Conservation (phyloP, 306 rosid genomes). For the Argentina anserina region DNA sequence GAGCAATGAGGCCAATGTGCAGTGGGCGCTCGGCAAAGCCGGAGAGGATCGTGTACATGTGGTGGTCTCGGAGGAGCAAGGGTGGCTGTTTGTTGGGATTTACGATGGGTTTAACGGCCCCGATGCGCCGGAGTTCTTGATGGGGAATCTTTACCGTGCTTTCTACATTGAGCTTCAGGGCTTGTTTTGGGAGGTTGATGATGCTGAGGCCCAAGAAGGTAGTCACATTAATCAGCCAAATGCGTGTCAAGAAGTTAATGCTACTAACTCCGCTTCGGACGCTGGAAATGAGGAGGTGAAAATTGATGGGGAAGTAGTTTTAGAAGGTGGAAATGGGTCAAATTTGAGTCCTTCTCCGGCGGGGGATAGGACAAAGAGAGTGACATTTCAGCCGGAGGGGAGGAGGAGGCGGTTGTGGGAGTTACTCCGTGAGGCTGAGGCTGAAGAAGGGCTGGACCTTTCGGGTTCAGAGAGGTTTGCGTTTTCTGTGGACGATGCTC, state of each 20-base stretch:
- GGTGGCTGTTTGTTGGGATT: conserved; percentile 88
- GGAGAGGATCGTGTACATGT: conserved; percentile 96
- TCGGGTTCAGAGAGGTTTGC: conserved; percentile 92
- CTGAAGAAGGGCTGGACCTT: conserved; percentile 80
- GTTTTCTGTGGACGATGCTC: conserved; percentile 85
- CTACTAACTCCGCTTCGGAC: conserved; percentile 14
- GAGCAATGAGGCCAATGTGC: conserved; percentile 52
- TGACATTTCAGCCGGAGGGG: conserved; percentile 39
- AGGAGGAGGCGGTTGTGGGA: conserved; percentile 78
- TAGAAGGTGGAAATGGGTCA: conserved; percentile 22
- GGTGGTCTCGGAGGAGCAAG: conserved; percentile 84
- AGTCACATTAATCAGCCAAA: conserved; percentile 17
- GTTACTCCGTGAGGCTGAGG: conserved; percentile 70
- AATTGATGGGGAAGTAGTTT: conserved; percentile 15
- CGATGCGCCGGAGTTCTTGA: conserved; percentile 82
- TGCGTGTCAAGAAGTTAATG: conserved; percentile 19
- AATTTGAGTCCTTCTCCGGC: conserved; percentile 6
- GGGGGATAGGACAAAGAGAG: conserved; percentile 26
- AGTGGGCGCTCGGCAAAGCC: conserved; percentile 91
- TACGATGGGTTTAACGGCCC: conserved; percentile 92
- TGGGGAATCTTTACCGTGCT: conserved; percentile 80
- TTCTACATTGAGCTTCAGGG: conserved; percentile 83
- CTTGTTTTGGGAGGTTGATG: conserved; percentile 74
- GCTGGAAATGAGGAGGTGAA: conserved; percentile 30
- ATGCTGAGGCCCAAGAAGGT: conserved; percentile 18